Evolutionary conservation across 2,329 filamentous ascomycete genomes (phyloP), one percentile per base, ranked within the genome.

Genomic region (Alternaria triticimaculans): DNA sequence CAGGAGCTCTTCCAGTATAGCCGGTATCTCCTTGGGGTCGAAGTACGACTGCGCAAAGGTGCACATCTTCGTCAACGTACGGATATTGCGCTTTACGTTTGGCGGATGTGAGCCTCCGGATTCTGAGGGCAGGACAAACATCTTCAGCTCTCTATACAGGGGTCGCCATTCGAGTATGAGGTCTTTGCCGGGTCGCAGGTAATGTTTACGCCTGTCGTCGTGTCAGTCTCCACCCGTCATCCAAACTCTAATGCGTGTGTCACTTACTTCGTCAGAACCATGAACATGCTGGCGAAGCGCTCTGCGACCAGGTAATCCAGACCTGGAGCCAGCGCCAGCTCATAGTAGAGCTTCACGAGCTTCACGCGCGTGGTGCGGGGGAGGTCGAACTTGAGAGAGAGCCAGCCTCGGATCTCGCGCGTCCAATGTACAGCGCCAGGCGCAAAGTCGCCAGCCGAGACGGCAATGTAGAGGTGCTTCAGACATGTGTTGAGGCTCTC

Each of bases 401-500:
- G 86, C 96, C 96, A 99, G 81, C 92, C 93, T 77, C 94, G 89
- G 51, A 99, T 90, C 87, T 99, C 96, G 71, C 95, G 90, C 15
- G 96, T 97, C 96, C 96, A 99, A 81, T 99, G 95, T 65, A 97
- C 86, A 26, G 95, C 96, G 33, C 96, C 96, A 0, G 95, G 93
- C 23, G 92, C 90, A 81, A 98, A 98, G 81, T 99, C 96, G 69
- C 97, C 94, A 4, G 96, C 91, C 77, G 94, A 91, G 67, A 99
- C 86, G 61, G 95, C 89, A 72, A 97, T 92, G 80, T 97, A 98
- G 28, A 99, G 90, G 76, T 97, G 92, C 79, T 94, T 96, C 71
- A 98, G 86, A 72, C 97, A 98, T 78, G 94, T 93, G 49, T 91
- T 87, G 50, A 99, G 84, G 66, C 94, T 93, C 55, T 86, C 87